Evolutionary conservation across 176 grass and related monocot species (phyloP), one percentile per base, ranked within the genome.

Genomic region (Alloteropsis semialata): DNA sequence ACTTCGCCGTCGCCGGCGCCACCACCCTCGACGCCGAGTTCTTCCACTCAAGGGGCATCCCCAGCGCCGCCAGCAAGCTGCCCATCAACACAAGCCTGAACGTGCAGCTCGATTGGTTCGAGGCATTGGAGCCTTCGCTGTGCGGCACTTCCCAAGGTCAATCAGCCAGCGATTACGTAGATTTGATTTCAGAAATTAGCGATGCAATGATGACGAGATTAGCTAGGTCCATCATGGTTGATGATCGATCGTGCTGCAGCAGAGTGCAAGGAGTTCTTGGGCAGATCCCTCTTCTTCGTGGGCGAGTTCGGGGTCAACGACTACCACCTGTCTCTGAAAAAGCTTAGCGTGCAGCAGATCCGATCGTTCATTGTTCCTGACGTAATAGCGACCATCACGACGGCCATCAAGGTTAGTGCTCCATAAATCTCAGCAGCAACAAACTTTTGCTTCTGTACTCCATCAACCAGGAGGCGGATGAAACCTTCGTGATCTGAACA

Each of bases 71-170:
- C 51, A 22, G 22, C 22, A 13, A 5, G 81, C 28, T 81, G 17
- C 81, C 83, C 43, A 53, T 85, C 22, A 89, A 89, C 74, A 75
- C 59, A 29, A 84, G 82, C 71, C 21, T 89, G 1, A 5, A 6
- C 53, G 72, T 89, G 46, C 87, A 89, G 75, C 81, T 89, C 39
- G 32, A 72, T 29, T 89, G 87, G 87, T 85, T 89, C 77, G 82
- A 89, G 46, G 18, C 68, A 1, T 51, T 89, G 48, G 45, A 59
- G 79, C 65, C 78, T 8, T 90, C 88, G 0, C 73, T 90, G 22
- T 90, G 84, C 79, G n/a, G 7, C 63, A 58, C 56, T 0, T 3
- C 75, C 50, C 16, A 45, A 89, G 82, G 87, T 89, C 13, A n/a
- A 12, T 56, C 46, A 1, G 45, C 45, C 12, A 48, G 45, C 45